A percentile compares a stretch with the other conserved stretches of the same genome.
Evolutionary conservation across 179 eudicot species (phyloP).

Genomic region (Silene coronaria): DNA sequence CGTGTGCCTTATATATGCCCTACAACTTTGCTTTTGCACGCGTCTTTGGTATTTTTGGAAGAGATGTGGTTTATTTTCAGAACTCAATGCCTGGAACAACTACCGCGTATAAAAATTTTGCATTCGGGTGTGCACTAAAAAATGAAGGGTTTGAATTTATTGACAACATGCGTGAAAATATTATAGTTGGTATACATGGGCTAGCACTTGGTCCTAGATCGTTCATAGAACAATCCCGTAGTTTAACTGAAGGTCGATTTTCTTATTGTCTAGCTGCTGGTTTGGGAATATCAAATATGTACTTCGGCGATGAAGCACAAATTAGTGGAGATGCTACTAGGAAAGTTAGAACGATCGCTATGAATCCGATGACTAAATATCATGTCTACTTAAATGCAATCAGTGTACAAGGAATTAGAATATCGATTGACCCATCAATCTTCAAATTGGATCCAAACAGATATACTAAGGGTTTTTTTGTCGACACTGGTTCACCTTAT

Average conservation of each 20-base stretch:
- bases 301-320: constrained; percentile 23
- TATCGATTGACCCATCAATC: constrained; percentile 5
- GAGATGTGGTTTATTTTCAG: constrained; percentile 1
- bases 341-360: not conserved
- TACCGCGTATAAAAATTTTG: not conserved
- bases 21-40: not conserved
- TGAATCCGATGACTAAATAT: not conserved
- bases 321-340: not conserved
- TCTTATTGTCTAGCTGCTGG: constrained; percentile 8
- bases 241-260: constrained; percentile 16
- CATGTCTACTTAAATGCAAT: constrained; percentile 17
- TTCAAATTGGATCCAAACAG: not conserved
- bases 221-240: constrained; percentile 7
- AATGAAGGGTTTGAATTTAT: not conserved
- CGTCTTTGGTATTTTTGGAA: not conserved
- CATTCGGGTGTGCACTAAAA: constrained; percentile 16
- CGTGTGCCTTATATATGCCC: constrained; percentile 4
- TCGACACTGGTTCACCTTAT: constrained; percentile 13
- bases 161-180: not conserved
- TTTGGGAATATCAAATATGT: not conserved
- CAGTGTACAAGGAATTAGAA: constrained; percentile 12
- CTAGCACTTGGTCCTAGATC: constrained; percentile 18
- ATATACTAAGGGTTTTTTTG: not conserved
- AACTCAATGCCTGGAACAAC: not conserved
- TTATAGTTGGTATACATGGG: constrained; percentile 20